phyloP scores from a whole-genome alignment of 495 filamentous ascomycete genomes.

The Glonium stellatum region DNA sequence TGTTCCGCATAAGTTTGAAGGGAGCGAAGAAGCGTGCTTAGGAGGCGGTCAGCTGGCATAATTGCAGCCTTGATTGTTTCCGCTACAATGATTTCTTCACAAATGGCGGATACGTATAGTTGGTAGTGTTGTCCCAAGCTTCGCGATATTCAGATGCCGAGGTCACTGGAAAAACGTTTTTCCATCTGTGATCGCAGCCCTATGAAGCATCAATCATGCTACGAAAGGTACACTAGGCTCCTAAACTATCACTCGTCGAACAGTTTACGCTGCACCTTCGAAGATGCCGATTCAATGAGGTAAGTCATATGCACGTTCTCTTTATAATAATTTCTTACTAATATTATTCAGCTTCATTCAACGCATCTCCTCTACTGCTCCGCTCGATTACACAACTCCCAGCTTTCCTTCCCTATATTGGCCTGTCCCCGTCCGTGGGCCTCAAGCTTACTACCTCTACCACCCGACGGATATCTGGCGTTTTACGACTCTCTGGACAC shows the following conservation, averaged over 20 bases:
- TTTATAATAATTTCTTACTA: neutral
- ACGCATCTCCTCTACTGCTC: conserved; percentile 44
- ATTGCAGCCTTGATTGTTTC: neutral
- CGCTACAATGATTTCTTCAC: neutral
- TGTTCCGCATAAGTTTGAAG: conserved; percentile 40
- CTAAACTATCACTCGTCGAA: neutral
- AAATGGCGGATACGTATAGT: neutral
- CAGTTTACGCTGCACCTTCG: neutral
- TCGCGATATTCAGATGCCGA: neutral
- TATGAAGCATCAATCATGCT: too few species aligned
- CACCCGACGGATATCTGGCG: conserved; percentile 77
- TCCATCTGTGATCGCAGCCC: too few species aligned
- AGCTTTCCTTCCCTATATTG: conserved; percentile 85
- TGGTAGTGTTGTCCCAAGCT: neutral
- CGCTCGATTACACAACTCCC: conserved; percentile 63
- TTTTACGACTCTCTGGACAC: conserved; percentile 86
- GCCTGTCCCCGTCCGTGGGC: conserved; percentile 51
- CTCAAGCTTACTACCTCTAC: conserved; percentile 62
- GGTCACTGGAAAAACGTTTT: neutral
- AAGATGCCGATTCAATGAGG: conserved; percentile 21
- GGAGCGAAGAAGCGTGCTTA: conserved; percentile 37
- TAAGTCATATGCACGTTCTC: neutral
- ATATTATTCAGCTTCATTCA: conserved; percentile 22
- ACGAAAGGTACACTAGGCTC: too few species aligned
- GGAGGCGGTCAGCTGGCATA: conserved; percentile 38